Conservation (phyloP, 1,284 basidiomycete species). For the Xanthoconium separans region DNA sequence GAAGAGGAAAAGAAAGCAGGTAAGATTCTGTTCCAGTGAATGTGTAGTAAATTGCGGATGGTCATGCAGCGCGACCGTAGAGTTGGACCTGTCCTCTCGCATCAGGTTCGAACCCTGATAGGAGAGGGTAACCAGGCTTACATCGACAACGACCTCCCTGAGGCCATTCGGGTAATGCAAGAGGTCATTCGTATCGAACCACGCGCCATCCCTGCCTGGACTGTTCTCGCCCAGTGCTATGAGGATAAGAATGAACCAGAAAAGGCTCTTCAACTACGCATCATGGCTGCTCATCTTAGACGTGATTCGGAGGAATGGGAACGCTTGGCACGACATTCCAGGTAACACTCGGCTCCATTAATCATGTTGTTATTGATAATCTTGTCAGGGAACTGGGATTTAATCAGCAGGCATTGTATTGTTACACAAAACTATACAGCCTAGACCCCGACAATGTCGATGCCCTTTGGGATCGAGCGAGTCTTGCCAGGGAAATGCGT, state of each 20-base stretch:
- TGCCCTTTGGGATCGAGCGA: slow-evolving; percentile 88
- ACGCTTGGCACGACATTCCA: slow-evolving; percentile 7
- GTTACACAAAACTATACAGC: slow-evolving; percentile 82
- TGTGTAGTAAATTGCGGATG: not conserved
- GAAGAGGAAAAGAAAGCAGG: slow-evolving; percentile 50
- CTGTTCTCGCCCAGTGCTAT: slow-evolving; percentile 43
- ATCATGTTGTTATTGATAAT: not conserved
- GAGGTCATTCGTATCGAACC: slow-evolving; percentile 95
- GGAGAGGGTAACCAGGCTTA: slow-evolving; percentile 90
- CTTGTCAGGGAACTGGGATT: slow-evolving; percentile 60
- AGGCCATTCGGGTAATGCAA: slow-evolving; percentile 80
- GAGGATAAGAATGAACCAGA: slow-evolving; percentile 20
- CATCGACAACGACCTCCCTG: slow-evolving; percentile 65
- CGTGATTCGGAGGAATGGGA: slow-evolving; percentile 70
- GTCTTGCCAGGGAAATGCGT: slow-evolving; percentile 75
- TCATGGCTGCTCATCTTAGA: slow-evolving; percentile 68
- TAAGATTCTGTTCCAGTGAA: slow-evolving; percentile 10
- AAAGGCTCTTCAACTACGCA: slow-evolving; percentile 21
- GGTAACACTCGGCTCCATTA: not conserved
- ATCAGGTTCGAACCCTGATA: slow-evolving; percentile 84
- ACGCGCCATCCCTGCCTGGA: slow-evolving; percentile 81
- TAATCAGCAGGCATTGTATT: slow-evolving; percentile 88
- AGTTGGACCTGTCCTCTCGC: slow-evolving; percentile 63
- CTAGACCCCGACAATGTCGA: slow-evolving; percentile 81
- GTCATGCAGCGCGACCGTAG: slow-evolving; percentile 35